Conservation (phyloP, 495 filamentous ascomycete genomes). For the Talaromyces wortmannii region DNA sequence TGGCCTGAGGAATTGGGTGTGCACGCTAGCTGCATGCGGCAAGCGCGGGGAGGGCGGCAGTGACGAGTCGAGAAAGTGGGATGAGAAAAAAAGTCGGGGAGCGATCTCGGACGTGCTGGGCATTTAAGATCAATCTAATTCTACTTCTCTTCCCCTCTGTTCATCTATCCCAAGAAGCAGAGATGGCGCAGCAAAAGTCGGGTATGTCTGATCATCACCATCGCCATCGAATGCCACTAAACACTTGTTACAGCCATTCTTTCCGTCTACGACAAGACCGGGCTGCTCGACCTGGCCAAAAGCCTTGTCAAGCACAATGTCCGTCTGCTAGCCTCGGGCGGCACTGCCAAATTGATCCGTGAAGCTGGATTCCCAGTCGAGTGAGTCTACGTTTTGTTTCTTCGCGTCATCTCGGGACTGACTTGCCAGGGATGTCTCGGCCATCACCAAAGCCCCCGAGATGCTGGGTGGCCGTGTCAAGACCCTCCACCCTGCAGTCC, state of each 20-base stretch:
- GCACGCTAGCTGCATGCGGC: not conserved
- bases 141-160: not conserved
- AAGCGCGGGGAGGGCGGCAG: not conserved
- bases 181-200: conserved; percentile 4
- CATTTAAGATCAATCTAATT: not conserved
- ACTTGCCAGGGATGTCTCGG: conserved; percentile 73
- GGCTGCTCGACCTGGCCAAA: conserved; percentile 90
- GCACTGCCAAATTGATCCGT: conserved; percentile 89
- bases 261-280: conserved; percentile 98
- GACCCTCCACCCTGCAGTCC: conserved; percentile 92
- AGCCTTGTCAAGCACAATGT: conserved; percentile 87
- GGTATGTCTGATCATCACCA: conserved; percentile 2
- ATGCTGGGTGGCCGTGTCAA: conserved; percentile 96
- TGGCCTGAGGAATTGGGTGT: too few relatives aligned
- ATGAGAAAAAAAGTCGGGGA: conserved; percentile 1
- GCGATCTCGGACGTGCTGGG: not conserved
- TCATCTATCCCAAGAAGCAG: not conserved
- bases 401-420: not conserved
- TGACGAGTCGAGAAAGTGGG: conserved; percentile 1
- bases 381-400: conserved; percentile 39
- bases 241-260: conserved; percentile 64
- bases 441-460: conserved; percentile 97
- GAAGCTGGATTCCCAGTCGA: conserved; percentile 92
- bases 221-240: conserved; percentile 11
- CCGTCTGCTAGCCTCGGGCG: conserved; percentile 86